phyloP scores from a whole-genome alignment of 257 asterid species.

The Nicotiana sylvestris region DNA sequence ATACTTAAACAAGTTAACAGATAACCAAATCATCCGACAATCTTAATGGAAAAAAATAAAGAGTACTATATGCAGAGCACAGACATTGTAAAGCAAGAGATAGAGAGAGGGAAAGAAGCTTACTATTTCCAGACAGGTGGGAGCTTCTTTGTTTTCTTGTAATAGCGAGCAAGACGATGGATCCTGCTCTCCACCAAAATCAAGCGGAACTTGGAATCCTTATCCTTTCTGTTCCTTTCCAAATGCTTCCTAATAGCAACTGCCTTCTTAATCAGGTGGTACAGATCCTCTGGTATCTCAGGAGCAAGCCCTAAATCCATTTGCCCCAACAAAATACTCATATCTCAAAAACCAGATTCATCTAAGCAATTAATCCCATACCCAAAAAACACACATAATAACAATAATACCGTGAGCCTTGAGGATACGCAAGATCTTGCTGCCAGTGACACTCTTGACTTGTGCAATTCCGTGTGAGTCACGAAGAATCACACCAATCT shows the following conservation, averaged over 20 bases:
- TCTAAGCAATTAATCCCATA: not conserved
- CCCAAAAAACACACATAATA: not conserved
- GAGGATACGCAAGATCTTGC: slow-evolving; percentile 86
- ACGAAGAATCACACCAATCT: slow-evolving; percentile 84
- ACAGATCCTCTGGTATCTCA: slow-evolving; percentile 44
- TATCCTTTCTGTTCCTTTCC: slow-evolving; percentile 90
- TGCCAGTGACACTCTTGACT: slow-evolving; percentile 80
- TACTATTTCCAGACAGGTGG: slow-evolving; percentile 93
- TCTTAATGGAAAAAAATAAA: not conserved
- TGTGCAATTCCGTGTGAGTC: slow-evolving; percentile 88
- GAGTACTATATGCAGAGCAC: not conserved
- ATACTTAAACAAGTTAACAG: not conserved
- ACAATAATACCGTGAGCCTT: slow-evolving; percentile 64
- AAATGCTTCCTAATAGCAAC: slow-evolving; percentile 85
- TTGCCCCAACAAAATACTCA: not conserved
- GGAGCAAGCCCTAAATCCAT: too few relatives aligned
- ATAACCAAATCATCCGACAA: not conserved
- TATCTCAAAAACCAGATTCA: not conserved
- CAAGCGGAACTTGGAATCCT: slow-evolving; percentile 80
- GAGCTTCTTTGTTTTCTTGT: slow-evolving; percentile 93
- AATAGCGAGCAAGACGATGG: slow-evolving; percentile 92
- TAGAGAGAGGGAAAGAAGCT: not conserved
- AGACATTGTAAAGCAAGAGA: not conserved
- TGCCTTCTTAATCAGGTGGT: slow-evolving; percentile 80
- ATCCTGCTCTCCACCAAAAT: slow-evolving; percentile 92